Conservation (phyloP, 306 rosid genomes). For the Cucumis melo region DNA sequence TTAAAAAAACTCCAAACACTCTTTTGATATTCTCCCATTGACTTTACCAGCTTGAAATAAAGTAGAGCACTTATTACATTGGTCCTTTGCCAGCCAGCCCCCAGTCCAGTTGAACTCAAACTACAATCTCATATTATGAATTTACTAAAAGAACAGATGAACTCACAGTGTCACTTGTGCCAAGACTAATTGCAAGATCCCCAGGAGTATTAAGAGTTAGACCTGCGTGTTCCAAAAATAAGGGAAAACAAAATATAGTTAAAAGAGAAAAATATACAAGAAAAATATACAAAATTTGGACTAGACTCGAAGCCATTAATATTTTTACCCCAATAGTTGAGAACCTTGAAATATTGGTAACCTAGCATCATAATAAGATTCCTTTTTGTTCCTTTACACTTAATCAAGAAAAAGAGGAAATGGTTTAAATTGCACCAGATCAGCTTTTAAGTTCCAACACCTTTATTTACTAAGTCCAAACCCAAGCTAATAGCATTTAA, state of each 20-base stretch:
- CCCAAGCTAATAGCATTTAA: background rate
- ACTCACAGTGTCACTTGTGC: slow-evolving; percentile 96
- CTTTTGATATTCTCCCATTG: background rate
- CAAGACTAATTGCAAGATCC: slow-evolving; percentile 91
- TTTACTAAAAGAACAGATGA: slow-evolving; percentile 2
- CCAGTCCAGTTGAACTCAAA: background rate
- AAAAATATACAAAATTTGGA: background rate
- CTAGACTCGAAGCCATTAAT: background rate
- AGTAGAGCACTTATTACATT: background rate
- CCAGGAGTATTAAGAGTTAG: slow-evolving; percentile 86
- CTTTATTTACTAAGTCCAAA: background rate
- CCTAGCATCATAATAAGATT: background rate
- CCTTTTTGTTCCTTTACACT: background rate
- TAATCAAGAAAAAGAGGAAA: background rate
- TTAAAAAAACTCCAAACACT: too few species aligned
- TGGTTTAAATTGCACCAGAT: background rate
- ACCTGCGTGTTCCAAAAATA: slow-evolving; percentile 43
- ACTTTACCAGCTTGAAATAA: background rate
- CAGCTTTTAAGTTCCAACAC: background rate
- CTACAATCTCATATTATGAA: background rate
- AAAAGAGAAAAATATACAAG: background rate
- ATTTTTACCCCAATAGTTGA: background rate
- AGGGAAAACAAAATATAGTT: background rate
- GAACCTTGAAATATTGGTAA: background rate
- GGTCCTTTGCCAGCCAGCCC: background rate